phyloP scores from a whole-genome alignment of 2,329 filamentous ascomycete species.

The Ascochyta viciae-villosae region DNA sequence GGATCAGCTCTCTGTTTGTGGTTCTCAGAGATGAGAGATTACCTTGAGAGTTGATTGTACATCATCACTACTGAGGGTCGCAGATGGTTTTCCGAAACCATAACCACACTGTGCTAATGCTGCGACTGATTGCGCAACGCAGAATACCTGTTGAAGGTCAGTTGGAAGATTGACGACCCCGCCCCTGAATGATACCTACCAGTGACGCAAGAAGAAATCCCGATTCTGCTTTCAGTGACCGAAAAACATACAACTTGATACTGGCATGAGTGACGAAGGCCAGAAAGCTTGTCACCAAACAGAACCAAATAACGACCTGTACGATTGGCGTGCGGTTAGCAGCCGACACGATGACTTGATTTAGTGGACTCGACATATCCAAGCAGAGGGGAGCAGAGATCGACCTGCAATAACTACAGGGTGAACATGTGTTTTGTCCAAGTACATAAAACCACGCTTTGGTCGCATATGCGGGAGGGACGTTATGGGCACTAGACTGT shows the following conservation, averaged over 20 bases:
- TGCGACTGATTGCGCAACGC: constrained; percentile 27
- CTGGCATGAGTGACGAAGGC: constrained; percentile 31
- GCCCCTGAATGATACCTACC: constrained; percentile 3
- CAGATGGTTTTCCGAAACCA: constrained; percentile 31
- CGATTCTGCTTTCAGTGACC: constrained; percentile 22
- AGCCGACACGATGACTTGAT: constrained; percentile 26
- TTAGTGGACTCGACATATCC: constrained; percentile 10
- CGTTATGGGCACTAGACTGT: background rate
- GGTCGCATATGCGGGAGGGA: background rate
- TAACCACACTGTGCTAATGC: constrained; percentile 25
- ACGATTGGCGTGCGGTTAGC: constrained; percentile 32
- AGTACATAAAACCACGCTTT: background rate
- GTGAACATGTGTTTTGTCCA: constrained; percentile 9
- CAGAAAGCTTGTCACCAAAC: constrained; percentile 25
- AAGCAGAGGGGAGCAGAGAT: constrained; percentile 3
- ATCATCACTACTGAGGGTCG: constrained; percentile 15
- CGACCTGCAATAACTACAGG: constrained; percentile 1
- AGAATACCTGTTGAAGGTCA: constrained; percentile 19
- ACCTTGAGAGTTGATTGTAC: constrained; percentile 24
- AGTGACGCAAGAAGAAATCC: constrained; percentile 24
- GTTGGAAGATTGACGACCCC: background rate
- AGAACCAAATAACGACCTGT: constrained; percentile 35
- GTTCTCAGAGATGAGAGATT: background rate
- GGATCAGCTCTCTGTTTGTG: background rate
- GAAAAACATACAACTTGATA: constrained; percentile 29